Base-by-base conservation (phyloP, 2,329 filamentous ascomycete genomes). In the Septoria petroselini region DNA sequence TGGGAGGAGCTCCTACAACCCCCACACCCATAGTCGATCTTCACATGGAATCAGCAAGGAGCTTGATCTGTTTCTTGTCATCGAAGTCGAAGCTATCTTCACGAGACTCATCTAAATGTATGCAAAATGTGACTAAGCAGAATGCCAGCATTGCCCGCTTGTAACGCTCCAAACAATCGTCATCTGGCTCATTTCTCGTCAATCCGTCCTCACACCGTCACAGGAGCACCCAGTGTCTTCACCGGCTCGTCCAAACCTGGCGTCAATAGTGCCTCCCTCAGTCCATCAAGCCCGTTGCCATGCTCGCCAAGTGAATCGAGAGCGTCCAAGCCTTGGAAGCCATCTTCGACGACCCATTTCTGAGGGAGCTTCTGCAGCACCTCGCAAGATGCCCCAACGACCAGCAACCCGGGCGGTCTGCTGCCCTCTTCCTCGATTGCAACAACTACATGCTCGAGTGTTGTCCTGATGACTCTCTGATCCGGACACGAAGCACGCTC, bases 401-500 rank as follows among this genome's bases (percentile, higher is more conserved):
- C 88, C 23, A 98, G 71, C 52, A 98, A 68, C 0, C 93, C 93
- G 0, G 93, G 93, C 11, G 93, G 93, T 29, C 91, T 76, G 59
- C 86, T 93, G 0, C 93, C 93, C 64, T 94, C 89, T 41, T 87
- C 82, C 67, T 96, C 90, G 38, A 98, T 83, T 0, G 93, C 93
- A 44, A 83, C 78, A 18, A 79, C 86, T 1, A 97, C 88, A 61
- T 85, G 79, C 60, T 83, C 79, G 18, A 98, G 71, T 1, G 89
- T 95, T 1, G 90, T 93, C 48, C 93, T 78, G 21, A 98, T 91
- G 12, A 98, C 88, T 41, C 91, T 78, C 72, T 98, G 93, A 65
- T 98, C 93, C 0, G 89, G 86, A 66, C 93, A 98, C 54, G 88
- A 95, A 4, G 93, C 93, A 29, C 93, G 80, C 71, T 98, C 93